These are phyloP conservation scores for Zymoseptoria pseudotritici DNA, from an alignment of 2,329 filamentous ascomycete genomes.

Conservation along the genomic window DNA sequence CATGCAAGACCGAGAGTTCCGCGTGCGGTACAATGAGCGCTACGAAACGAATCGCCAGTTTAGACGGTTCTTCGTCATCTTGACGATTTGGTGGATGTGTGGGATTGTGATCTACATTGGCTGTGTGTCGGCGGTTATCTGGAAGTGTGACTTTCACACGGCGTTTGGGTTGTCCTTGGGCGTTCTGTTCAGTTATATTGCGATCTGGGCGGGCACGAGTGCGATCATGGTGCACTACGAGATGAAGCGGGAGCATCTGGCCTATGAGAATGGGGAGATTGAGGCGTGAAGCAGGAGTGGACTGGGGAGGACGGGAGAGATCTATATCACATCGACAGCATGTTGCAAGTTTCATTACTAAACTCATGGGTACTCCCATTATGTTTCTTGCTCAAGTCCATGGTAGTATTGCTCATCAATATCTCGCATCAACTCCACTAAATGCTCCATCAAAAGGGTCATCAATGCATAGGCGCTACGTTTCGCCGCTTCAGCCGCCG, in stretches of 20 bases:
- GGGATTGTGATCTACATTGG: constrained; percentile 25
- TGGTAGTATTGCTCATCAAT: no score
- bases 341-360: not conserved
- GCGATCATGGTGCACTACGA: constrained; percentile 21
- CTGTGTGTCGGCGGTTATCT: constrained; percentile 26
- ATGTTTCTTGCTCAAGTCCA: no score
- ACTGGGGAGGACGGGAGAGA: not conserved
- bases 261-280: constrained; percentile 22
- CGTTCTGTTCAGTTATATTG: constrained; percentile 24
- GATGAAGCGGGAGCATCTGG: constrained; percentile 24
- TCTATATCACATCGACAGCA: not conserved
- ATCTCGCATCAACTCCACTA: no score
- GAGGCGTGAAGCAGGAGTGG: constrained; percentile 9
- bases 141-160: constrained; percentile 25
- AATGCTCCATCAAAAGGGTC: no score
- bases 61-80: constrained; percentile 23
- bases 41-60: constrained; percentile 26
- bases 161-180: constrained; percentile 25
- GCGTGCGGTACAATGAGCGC: constrained; percentile 26
- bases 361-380: no score
- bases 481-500: no score
- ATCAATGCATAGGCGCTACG: no score
- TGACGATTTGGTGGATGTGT: constrained; percentile 26
- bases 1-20: constrained; percentile 27
- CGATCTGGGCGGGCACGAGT: constrained; percentile 20